Evolutionary conservation across 495 filamentous ascomycete genomes (phyloP), one percentile per base, ranked within the genome.

Genomic region (Aspergillus indologenus): DNA sequence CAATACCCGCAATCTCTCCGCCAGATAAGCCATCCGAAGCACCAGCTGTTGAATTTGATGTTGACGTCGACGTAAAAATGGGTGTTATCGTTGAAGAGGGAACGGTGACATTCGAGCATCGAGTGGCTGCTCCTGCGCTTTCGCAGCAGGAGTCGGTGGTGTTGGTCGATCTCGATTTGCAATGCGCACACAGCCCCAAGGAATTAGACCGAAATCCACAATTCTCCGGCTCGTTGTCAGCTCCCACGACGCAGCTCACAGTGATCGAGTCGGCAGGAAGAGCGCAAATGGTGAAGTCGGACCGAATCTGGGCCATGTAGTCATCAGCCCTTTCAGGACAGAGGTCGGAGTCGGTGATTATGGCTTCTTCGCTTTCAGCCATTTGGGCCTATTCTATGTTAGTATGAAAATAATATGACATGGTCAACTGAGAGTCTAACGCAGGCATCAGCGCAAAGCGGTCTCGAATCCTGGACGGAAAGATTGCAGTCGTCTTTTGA

Each of bases 141-240:
- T 88, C 84, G 67, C 95, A 99, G 77, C 95, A 99, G 0, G 92
- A 94, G 71, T 99, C 95, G 52, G 91, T 98, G 17, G 90, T 86
- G 72, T 96, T 96, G 43, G 87, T 82, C 24, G 92, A 91, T 64
- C 88, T 92, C 14, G 84, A 77, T 24, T 81, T 81, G 71, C 95
- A 99, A 65, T 92, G 96, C 17, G 85, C 81, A 75, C 95, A 99
- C 45, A 99, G 79, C 2, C 92, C 92, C 60, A 88, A 75, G 0
- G 90, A 83, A 71, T 95, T 98, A 18, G 83, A 75, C 29, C 82
- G 82, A 70, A 86, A 99, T 45, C 95, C 95, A 73, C 95, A 99
- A 64, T 98, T 87, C 34, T 87, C 73, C 0, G 87, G 85, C 74
- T 99, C 92, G 68, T 98, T 99, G 26, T 77, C 68, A 29, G 82